phyloP scores from a whole-genome alignment of 1,139 yeast genomes.

The Geotrichum fermentans region DNA sequence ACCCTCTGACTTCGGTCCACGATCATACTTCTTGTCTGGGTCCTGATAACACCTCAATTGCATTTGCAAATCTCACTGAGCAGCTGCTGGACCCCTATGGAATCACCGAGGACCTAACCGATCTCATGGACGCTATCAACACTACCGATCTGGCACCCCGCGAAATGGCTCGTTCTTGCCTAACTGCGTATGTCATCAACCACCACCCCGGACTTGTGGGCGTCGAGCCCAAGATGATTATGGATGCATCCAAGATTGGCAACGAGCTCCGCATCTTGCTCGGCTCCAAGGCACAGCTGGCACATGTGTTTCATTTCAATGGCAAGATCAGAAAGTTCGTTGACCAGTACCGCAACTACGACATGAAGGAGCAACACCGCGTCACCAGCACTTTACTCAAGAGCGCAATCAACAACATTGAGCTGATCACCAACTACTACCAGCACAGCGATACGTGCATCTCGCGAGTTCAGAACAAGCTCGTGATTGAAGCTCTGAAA shows the following conservation, averaged over 20 bases:
- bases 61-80: background rate
- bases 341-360: background rate
- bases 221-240: background rate
- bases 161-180: background rate
- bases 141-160: background rate
- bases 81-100: background rate
- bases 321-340: background rate
- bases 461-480: too few relatives aligned
- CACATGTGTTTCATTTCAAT: background rate
- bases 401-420: background rate
- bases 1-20: background rate
- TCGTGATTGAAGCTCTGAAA: too few relatives aligned
- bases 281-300: background rate
- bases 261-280: background rate
- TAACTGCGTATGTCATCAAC: background rate
- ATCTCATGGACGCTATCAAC: background rate
- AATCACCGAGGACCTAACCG: background rate
- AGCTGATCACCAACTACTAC: background rate
- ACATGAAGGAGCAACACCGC: background rate
- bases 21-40: background rate
- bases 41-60: background rate
- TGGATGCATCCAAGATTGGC: background rate
- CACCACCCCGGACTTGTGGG: background rate
- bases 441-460: too few relatives aligned
- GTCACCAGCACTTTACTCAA: background rate